Base-by-base conservation (phyloP, 2,329 filamentous ascomycete genomes). In the Paracoccidioides lutzii region DNA sequence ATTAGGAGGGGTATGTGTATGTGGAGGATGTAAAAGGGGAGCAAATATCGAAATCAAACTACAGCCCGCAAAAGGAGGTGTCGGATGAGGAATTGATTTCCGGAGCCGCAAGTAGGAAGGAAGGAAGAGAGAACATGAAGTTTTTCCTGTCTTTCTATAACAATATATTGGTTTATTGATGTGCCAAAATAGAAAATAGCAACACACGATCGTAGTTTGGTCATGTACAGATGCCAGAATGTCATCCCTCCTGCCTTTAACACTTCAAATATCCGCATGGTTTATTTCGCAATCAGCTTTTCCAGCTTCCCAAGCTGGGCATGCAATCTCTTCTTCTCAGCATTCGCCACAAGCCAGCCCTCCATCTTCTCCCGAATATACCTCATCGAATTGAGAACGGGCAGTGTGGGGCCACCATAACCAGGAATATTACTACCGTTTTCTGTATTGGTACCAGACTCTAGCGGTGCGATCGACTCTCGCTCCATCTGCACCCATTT, bases 321-420 rank as follows among this genome's bases (percentile, higher is more conserved):
- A 62, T 78, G 78, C 63, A 84, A 67, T 71, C 65, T 87, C 0
- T 90, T 90, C 65, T 83, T 85, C 74, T 95, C 90, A 61, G 85
- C 87, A 69, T 94, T 93, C 8, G 69, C 78, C 71, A 86, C 84
- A 55, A 97, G 73, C 85, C 88, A 95, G 2, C 56, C 66, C 74
- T 96, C 90, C 90, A 97, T 95, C 65, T 77, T 77, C 73, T 87
- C 82, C 59, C 91, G 78, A 10, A 87, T 76, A 33, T 67, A 68
- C 63, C 76, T 80, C 82, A 96, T 82, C 0, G 85, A 81, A 65
- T 76, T 82, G 57, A 87, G 68, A 4, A 91, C 79, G 0, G 91
- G 91, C 78, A 96, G 78, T 61, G 72, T 79, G n/a, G 61, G 58
- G 30, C 22, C 37, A 14, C 37, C 37, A n/a, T 10, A 15, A 32